A percentile compares a stretch with the other conserved stretches of the same genome.
These are phyloP conservation scores for Chaetomiaceae sp. DNA, from an alignment of 2,329 filamentous ascomycete genomes.

Conservation along the genomic window DNA sequence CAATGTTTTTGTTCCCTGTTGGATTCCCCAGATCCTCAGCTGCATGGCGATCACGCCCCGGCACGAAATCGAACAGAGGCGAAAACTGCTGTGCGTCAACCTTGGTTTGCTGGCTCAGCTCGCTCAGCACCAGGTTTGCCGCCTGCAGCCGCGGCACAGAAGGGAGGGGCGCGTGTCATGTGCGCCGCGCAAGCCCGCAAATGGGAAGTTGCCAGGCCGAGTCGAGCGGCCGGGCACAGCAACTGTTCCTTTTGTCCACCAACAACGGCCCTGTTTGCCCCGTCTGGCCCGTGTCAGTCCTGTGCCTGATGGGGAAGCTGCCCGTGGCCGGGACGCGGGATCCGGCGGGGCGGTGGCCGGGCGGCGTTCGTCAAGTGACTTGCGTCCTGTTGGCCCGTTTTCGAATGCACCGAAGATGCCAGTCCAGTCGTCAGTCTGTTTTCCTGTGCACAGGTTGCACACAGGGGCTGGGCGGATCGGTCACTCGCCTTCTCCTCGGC, in stretches of 20 bases:
- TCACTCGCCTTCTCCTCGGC: too few species aligned
- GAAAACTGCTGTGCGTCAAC: too few species aligned
- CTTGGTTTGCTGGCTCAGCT: too few species aligned
- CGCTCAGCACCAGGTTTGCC: too few species aligned
- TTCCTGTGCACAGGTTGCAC: too few species aligned
- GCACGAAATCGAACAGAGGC: too few species aligned
- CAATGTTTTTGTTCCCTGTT: too few species aligned
- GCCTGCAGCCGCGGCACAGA: constrained; percentile 2
- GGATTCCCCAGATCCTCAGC: background rate
- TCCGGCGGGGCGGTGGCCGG: constrained; percentile 2
- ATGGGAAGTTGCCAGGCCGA: background rate
- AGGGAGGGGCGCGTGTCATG: constrained; percentile 3
- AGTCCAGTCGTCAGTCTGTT: too few species aligned
- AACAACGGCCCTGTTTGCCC: background rate
- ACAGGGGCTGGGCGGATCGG: too few species aligned
- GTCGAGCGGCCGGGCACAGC: background rate
- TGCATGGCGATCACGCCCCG: constrained; percentile 15
- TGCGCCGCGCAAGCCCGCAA: constrained; percentile 8
- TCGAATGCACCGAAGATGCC: too few species aligned
- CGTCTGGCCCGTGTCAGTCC: background rate
- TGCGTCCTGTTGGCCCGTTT: background rate
- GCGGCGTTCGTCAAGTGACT: constrained; percentile 13
- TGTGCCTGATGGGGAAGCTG: constrained; percentile 19
- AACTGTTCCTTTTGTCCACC: background rate
- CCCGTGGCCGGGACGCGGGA: constrained; percentile 1